phyloP scores from a whole-genome alignment of 1,284 basidiomycete genomes.

The Papiliotrema terrestris region DNA sequence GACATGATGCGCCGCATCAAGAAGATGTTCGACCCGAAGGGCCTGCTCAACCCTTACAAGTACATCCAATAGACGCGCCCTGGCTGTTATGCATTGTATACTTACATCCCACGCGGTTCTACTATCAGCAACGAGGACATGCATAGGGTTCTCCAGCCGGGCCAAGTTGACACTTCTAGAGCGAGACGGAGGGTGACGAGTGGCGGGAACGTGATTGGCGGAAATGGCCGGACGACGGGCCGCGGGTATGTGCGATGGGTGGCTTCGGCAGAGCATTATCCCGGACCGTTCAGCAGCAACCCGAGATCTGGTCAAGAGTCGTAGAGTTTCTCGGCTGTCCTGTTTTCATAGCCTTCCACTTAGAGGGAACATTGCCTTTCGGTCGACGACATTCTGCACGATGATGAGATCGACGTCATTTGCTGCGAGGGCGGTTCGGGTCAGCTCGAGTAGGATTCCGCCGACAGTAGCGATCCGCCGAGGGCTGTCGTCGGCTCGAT shows the following conservation, averaged over 20 bases:
- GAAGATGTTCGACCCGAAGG: constrained; percentile 81
- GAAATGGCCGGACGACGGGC: not conserved
- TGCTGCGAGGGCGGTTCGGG: not conserved
- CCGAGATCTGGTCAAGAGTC: not conserved
- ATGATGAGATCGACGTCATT: not conserved
- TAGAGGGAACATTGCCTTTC: not conserved
- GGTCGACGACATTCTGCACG: not conserved
- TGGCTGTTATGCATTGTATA: no score
- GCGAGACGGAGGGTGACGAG: no score
- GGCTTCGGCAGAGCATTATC: not conserved
- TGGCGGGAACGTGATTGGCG: not conserved
- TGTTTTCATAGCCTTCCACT: no score
- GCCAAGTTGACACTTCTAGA: no score
- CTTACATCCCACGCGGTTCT: no score
- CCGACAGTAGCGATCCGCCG: not conserved
- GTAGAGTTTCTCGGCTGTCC: no score
- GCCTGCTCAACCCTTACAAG: constrained; percentile 67
- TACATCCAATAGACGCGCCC: constrained; percentile 32
- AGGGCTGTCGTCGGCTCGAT: not conserved
- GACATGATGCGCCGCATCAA: constrained; percentile 90
- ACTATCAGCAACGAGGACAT: no score
- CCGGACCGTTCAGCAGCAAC: not conserved
- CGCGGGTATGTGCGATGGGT: not conserved
- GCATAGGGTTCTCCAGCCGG: no score
- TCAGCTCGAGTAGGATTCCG: not conserved